A percentile compares a stretch with the other conserved stretches of the same genome.
These are phyloP conservation scores for Pleurotus citrinopileatus DNA, from an alignment of 768 basidiomycete genomes.

Conservation along the genomic window DNA sequence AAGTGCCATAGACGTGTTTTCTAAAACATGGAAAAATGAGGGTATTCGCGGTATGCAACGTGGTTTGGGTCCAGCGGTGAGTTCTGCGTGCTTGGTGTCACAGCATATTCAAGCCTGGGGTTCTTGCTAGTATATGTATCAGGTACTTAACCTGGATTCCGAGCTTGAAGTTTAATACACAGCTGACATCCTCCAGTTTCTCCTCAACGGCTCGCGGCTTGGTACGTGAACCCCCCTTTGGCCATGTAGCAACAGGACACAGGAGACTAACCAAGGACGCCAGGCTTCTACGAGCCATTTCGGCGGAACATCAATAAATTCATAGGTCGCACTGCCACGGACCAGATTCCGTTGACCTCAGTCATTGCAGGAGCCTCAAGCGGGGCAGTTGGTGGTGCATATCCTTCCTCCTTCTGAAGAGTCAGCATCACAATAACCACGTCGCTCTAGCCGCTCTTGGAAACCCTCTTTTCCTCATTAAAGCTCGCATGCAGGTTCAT, in stretches of 20 bases:
- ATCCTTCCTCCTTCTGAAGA: background rate
- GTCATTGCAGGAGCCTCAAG: constrained; percentile 85
- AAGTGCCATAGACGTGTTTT: constrained; percentile 80
- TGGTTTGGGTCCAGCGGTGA: constrained; percentile 86
- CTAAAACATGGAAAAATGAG: constrained; percentile 88
- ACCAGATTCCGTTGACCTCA: constrained; percentile 74
- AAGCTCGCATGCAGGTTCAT: constrained; percentile 92
- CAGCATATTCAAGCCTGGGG: background rate
- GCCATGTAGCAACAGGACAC: background rate
- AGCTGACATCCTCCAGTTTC: constrained; percentile 49
- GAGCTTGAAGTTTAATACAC: no score
- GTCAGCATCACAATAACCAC: constrained; percentile 1
- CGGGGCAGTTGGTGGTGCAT: constrained; percentile 84
- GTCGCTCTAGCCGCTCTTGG: constrained; percentile 60
- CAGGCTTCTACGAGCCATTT: constrained; percentile 96
- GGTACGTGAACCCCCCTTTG: constrained; percentile 38
- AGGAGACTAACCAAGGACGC: no score
- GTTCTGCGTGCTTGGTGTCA: constrained; percentile 20
- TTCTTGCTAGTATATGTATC: constrained; percentile 80
- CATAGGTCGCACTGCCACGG: constrained; percentile 59
- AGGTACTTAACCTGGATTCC: constrained; percentile 44
- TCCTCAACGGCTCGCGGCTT: constrained; percentile 88
- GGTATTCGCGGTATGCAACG: constrained; percentile 91
- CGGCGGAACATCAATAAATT: constrained; percentile 66
- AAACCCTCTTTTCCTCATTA: constrained; percentile 92